Base-by-base conservation (phyloP, 768 basidiomycete species). In the Macrolepiota fuliginosa region DNA sequence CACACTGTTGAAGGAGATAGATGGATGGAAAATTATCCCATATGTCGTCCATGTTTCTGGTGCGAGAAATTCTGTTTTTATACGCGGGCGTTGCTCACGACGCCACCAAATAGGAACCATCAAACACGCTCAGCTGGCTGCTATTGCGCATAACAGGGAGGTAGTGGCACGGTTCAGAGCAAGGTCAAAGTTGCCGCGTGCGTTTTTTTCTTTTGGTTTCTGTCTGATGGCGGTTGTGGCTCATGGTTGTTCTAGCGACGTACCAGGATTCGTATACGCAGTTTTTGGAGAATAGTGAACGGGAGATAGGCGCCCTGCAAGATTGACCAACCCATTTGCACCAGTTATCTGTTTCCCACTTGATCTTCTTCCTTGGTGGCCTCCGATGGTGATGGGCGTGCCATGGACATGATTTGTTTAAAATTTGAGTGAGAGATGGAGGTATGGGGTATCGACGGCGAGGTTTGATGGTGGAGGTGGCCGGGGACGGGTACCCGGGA, bases 1-100 rank as follows among this genome's bases (percentile, higher is more conserved):
- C 19, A 91, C 91, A 0, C 74, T 95, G 15, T 69, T 96, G 51
- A 83, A 85, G 0, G 68, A 76, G 2, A 80, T 95, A 42, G 84
- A 89, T 6, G 83, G 86, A 1, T 66, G 73, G 39, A 77, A 75
- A 19, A 81, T 84, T 58, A 82, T 95, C 25, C 93, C 94, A 0
- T 81, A 91, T 63, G 88, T 96, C 4, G 77, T 95, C 0, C 92
- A 91, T 66, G 76, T 94, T 13, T 92, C 92, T 53, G 92, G 92
- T 92, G 56, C 35, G 82, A 25, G 4, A 49, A 27, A n/a, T 24
- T 24, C 19, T 49, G 3, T 25, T 24, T 17, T 27, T 27, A 4
- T 12, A 4, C 17, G 17, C 42, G 17, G 17, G 2, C 5, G 17
- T 6, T 19, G 5, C n/a, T n/a, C 17, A 45, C 13, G 19, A 17